Base-by-base conservation (phyloP, 805 yeast species). In the Barnettozyma salicaria region DNA sequence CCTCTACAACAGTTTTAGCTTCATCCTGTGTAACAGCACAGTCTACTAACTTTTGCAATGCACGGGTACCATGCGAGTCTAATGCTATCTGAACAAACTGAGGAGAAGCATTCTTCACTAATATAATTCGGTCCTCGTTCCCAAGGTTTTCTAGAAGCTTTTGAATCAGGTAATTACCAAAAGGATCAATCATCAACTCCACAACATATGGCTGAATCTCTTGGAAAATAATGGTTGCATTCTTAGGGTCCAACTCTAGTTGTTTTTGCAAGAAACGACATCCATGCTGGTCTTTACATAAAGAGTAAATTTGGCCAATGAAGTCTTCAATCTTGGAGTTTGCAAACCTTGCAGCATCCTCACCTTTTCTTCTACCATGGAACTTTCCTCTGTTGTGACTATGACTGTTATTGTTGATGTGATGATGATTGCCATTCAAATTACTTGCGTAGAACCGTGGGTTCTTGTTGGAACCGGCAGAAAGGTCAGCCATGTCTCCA, bases 231-330 rank as follows among this genome's bases (percentile, higher is more conserved):
- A 78, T 64, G 21, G 81, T 72, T 7, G 89, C 81, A 11, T 83
- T 85, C 33, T 68, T 63, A n/a, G 65, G 60, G 9, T 74, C 72
- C 31, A 69, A 58, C 49, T 87, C 95, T 47, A 92, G 68, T 57
- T 88, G 95, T 45, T 82, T 76, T 61, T 90, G 98, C 45, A 90
- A 64, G 58, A 84, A 88, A 41, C 98, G 70, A 57, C 97, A 90
- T 7, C 98, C 97, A 56, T 90, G 96, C 63, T 90, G 97, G 58
- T 90, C 98, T 54, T 80, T 86, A 63, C 97, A 89, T 45, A 92
- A 67, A 1, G 84, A 71, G 54, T 76, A 83, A 36, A 90, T 80
- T 40, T 78, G 79, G 31, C 87, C 87, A 13, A 72, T 63, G 53
- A 80, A 83, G 48, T 83, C 88, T 32, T 70, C 76, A 44, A 83